Evolutionary conservation across 768 basidiomycete genomes (phyloP), one percentile per base, ranked within the genome.

Genomic region (Mycena sanguinolenta): DNA sequence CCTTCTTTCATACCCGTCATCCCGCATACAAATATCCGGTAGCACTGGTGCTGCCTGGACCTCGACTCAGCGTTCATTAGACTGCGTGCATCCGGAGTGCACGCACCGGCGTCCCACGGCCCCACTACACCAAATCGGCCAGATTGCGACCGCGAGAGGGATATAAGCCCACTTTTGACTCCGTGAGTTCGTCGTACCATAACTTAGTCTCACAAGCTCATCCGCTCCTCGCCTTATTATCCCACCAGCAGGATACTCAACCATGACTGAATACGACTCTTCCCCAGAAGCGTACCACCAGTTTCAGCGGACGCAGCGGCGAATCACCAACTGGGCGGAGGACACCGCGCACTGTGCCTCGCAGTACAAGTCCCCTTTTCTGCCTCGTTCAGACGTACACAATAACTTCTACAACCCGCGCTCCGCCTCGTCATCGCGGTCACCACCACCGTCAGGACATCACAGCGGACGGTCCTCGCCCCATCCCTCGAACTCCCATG

Each of bases 191-290:
- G 58, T 65, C 64, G 55, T 65, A 65, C 64, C 12, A 65, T 25
- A 46, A 54, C 38, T 63, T 30, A 58, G 30, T 36, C 32, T 58
- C 23, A 19, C 13, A 6, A 19, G 17, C 63, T n/a, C 19, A 19
- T 17, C 19, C 21, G 0, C 28, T 25, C 28, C 19, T 49, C n/a
- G 30, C 28, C 19, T 49, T 39, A 44, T 38, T 9, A 52, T 27
- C 50, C 25, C 50, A 2, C 25, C 25, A 52, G 50, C 34, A 52
- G 32, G 16, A 30, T 32, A 53, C 30, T 58, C 49, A 23, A 63
- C 28, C 17, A 84, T 84, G 84, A 85, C 84, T 13, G 84, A 85
- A 75, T 85, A 85, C 79, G 84, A 84, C 78, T 84, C 81, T 74
- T 84, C 84, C 59, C 84, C 84, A 34, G 83, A 77, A 42, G 84